Evolutionary conservation across 345 rosid species (phyloP), one percentile per base, ranked within the genome.

Genomic region (Melaleuca quinquenervia): DNA sequence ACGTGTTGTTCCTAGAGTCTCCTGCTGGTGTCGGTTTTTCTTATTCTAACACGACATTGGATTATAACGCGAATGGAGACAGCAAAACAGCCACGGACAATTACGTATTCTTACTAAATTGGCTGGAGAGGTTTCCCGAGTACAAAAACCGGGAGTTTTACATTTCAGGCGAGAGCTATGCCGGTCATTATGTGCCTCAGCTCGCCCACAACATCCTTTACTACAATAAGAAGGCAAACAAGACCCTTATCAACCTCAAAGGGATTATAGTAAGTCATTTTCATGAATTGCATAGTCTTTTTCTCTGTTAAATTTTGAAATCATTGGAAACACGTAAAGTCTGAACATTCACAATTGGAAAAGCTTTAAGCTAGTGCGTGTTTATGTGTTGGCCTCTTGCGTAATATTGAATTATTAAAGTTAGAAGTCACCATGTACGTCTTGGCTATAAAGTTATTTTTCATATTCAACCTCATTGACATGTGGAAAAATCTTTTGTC

Each of bases 21-120:
- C 99, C 99, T 1, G 97, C 98, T 1, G 98, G 98, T 11, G 96
- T 97, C 3, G 99, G 99, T 27, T 97, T 93, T 90, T 95, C 98
- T 0, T 97, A 96, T 91, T 92, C 98, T 2, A 97, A 97, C 86
- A 93, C 86, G 27, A 90, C 96, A 14, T 88, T 94, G 3, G 97
- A 94, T 80, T 90, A 93, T 32, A 50, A 49, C 1, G 52, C 89
- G 5, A 92, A 84, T 50, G 98, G 99, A 8, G 96, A 96, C 76
- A 87, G 89, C 56, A 87, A 74, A 27, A 96, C 98, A 24, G 96
- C 96, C 0, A 90, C 82, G 6, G 98, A 97, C 22, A 97, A 94
- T 85, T 94, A 90, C 74, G 89, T 89, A 29, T 95, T 96, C 88
- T 56, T 97, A 90, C 87, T 91, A 22, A 93, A 93, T n/a, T 96